Evolutionary conservation across 164 flowering plant genomes (phyloP).

Genomic region (Chimonanthus salicifolius): DNA sequence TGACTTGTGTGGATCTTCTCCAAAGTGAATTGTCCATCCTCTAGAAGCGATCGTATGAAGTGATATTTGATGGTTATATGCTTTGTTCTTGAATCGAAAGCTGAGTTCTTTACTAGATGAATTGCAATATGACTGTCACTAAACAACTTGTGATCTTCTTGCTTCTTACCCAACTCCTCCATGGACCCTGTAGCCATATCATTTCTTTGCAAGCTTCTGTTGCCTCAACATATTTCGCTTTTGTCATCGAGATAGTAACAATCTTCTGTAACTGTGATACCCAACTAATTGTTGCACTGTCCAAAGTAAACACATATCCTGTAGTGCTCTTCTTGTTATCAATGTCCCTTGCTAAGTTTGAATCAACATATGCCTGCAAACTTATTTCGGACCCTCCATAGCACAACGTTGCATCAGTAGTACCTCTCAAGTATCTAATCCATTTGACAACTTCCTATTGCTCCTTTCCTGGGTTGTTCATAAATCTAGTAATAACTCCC

Average conservation of each 20-base stretch:
- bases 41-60: not conserved
- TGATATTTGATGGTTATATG: not conserved
- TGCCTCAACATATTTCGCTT: not conserved
- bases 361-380: conserved; percentile 5
- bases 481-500: not conserved
- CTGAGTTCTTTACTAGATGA: not conserved
- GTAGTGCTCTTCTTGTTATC: conserved; percentile 4
- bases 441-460: not conserved
- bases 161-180: not conserved
- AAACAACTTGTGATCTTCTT: not conserved
- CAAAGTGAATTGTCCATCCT: not conserved
- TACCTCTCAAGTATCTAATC: not conserved
- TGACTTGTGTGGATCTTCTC: not conserved
- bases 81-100: not conserved
- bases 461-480: not conserved
- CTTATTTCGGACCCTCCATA: not conserved
- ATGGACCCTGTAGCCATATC: conserved; percentile 4
- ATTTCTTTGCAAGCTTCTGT: conserved; percentile 9
- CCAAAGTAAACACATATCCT: conserved; percentile 7
- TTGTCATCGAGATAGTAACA: conserved; percentile 4
- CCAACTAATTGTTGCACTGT: conserved; percentile 7
- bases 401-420: not conserved
- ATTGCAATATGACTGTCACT: not conserved
- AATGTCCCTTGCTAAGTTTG: conserved; percentile 1
- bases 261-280: not conserved